Percentiles rank a stretch among this genome's conserved stretches.
Evolutionary conservation across 306 rosid genomes (phyloP).

Genomic region (Fagus crenata): DNA sequence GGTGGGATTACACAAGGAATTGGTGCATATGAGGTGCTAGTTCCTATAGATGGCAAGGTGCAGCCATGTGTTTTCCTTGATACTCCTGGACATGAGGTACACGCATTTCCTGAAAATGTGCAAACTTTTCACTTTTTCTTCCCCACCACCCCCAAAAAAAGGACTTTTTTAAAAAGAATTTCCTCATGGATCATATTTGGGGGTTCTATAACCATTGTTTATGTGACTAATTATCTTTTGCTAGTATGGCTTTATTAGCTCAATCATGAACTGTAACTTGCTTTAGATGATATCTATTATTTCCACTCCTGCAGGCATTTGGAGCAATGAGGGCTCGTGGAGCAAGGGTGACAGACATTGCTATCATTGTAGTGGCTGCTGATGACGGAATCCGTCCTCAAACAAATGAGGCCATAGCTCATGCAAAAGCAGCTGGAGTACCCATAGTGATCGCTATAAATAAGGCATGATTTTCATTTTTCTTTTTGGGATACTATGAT

Average conservation of each 20-base stretch:
- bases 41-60: slow-evolving; percentile 79
- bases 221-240: slow-evolving; percentile 22
- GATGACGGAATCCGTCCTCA: slow-evolving; percentile 99
- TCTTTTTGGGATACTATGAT: slow-evolving; percentile 7
- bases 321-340: slow-evolving; percentile 99
- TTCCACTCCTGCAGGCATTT: slow-evolving; percentile 72
- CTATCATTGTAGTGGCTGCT: slow-evolving; percentile 92
- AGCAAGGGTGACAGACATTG: slow-evolving; percentile 96
- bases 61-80: slow-evolving; percentile 93
- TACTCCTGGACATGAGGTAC: slow-evolving; percentile 98
- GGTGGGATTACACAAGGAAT: slow-evolving; percentile 99
- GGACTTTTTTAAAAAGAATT: not conserved
- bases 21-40: slow-evolving; percentile 87
- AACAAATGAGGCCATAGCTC: slow-evolving; percentile 98
- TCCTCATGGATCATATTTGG: slow-evolving; percentile 20
- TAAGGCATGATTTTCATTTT: slow-evolving; percentile 45
- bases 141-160: no score
- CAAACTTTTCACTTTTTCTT: slow-evolving; percentile 1
- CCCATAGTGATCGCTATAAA: slow-evolving; percentile 90
- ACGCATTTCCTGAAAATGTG: slow-evolving; percentile 7
- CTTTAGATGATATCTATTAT: slow-evolving; percentile 39
- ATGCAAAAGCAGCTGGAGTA: slow-evolving; percentile 96
- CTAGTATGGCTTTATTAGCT: slow-evolving; percentile 18
- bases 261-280: slow-evolving; percentile 22
- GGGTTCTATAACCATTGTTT: slow-evolving; percentile 12